These are phyloP conservation scores for Boehmeria nivea DNA, from an alignment of 306 rosid genomes.

Conservation along the genomic window DNA sequence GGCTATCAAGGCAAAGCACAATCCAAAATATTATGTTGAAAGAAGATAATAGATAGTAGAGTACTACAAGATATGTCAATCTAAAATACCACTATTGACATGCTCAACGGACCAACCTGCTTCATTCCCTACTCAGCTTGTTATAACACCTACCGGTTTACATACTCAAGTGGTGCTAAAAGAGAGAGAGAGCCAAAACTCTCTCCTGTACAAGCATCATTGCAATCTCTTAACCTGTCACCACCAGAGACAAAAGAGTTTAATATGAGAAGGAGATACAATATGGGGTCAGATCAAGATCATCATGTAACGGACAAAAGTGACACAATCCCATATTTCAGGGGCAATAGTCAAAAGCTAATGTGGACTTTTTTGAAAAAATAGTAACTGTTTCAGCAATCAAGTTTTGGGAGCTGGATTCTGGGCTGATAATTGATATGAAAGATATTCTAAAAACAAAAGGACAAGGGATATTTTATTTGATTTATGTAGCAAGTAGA, in stretches of 20 bases:
- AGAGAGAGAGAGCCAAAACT: background rate
- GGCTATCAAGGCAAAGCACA: too few species aligned
- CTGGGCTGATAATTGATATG: too few species aligned
- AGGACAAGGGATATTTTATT: background rate
- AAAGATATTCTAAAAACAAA: background rate
- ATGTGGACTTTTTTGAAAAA: background rate
- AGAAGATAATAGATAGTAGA: too few species aligned
- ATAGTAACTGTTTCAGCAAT: too few species aligned
- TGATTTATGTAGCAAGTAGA: background rate
- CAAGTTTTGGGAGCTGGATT: too few species aligned
- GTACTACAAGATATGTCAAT: slow-evolving; percentile 3
- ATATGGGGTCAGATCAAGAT: too few species aligned
- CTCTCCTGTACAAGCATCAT: slow-evolving; percentile 15
- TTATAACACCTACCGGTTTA: background rate
- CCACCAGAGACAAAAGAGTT: slow-evolving; percentile 2
- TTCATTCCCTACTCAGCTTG: slow-evolving; percentile 26
- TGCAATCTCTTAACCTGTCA: slow-evolving; percentile 12
- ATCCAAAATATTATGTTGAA: too few species aligned
- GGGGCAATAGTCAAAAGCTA: background rate
- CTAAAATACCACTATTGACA: slow-evolving; percentile 9
- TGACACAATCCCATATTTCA: background rate
- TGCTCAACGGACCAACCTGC: slow-evolving; percentile 33
- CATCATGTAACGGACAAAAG: background rate
- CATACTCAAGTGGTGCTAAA: slow-evolving; percentile 8
- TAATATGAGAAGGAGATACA: background rate